Percentiles rank a stretch among this genome's conserved stretches.
Evolutionary conservation across 2,329 filamentous ascomycete species (phyloP).

Genomic region (Alternaria ventricosa): DNA sequence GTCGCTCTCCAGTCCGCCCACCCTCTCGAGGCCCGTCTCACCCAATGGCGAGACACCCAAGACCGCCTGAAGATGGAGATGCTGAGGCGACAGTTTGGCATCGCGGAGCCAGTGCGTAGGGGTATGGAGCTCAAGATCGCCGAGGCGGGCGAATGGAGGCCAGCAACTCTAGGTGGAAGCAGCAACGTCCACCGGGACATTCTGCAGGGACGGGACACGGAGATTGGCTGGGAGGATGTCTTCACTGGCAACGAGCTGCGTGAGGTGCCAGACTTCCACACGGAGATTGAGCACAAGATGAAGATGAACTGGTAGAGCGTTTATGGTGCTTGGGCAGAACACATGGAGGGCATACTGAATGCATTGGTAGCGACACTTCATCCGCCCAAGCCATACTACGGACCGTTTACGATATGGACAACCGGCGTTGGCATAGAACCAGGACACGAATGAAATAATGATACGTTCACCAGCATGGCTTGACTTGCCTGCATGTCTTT

Average conservation of each 20-base stretch:
- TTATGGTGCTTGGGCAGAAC: neutral
- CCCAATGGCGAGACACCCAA: conserved; percentile 89
- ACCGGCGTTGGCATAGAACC: neutral
- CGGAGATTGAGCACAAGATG: conserved; percentile 92
- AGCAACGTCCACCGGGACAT: conserved; percentile 88
- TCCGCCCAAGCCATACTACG: neutral
- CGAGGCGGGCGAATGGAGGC: conserved; percentile 78
- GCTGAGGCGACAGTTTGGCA: conserved; percentile 85
- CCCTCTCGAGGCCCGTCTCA: conserved; percentile 89
- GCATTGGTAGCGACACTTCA: neutral
- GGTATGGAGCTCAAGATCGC: conserved; percentile 96
- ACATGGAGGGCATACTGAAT: neutral
- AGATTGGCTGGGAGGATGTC: conserved; percentile 91
- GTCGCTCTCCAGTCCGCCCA: conserved; percentile 70
- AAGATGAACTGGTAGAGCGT: conserved; percentile 69
- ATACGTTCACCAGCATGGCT: neutral
- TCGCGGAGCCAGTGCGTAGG: conserved; percentile 88
- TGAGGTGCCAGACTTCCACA: conserved; percentile 76
- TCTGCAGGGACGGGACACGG: conserved; percentile 76
- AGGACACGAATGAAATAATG: neutral
- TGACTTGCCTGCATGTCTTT: neutral
- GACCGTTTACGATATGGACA: neutral
- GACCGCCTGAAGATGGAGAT: conserved; percentile 86
- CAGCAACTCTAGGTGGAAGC: conserved; percentile 69
- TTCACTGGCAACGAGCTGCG: conserved; percentile 78